Percentiles rank a stretch among this genome's conserved stretches.
phyloP scores from a whole-genome alignment of 1,139 yeast species.

The Yamadazyma conglobata region DNA sequence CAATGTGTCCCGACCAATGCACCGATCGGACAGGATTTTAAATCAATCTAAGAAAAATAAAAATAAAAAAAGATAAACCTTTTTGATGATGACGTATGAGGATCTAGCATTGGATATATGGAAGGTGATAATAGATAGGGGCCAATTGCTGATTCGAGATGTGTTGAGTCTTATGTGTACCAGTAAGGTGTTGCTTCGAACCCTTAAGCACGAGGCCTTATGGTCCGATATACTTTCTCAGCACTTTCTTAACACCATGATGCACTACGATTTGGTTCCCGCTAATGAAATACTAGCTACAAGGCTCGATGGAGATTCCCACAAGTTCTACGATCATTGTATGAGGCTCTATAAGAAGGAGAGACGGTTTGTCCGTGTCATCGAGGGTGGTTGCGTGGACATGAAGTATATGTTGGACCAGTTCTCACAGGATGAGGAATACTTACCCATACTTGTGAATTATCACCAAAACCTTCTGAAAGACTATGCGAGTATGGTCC shows the following conservation, averaged over 20 bases:
- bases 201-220: slow-evolving; percentile 15
- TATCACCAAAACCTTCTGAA: slow-evolving; percentile 2
- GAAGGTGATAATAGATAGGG: slow-evolving; percentile 17
- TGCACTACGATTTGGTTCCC: slow-evolving; percentile 14
- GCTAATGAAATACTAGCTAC: too few relatives aligned
- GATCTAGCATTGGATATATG: slow-evolving; percentile 20
- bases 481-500: background rate
- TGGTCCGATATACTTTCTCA: slow-evolving; percentile 18
- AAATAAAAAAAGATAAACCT: too few relatives aligned
- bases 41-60: too few relatives aligned
- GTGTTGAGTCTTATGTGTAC: slow-evolving; percentile 16
- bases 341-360: slow-evolving; percentile 13
- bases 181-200: slow-evolving; percentile 10
- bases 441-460: slow-evolving; percentile 16
- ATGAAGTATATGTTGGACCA: too few relatives aligned
- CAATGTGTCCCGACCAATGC: too few relatives aligned
- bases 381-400: slow-evolving; percentile 4
- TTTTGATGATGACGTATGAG: too few relatives aligned
- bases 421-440: slow-evolving; percentile 16
- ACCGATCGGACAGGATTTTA: too few relatives aligned
- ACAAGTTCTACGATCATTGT: slow-evolving; percentile 7
- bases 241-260: slow-evolving; percentile 13
- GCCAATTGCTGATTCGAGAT: slow-evolving; percentile 20
- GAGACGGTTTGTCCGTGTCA: too few relatives aligned
- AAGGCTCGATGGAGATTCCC: too few relatives aligned